phyloP scores from a whole-genome alignment of 2,329 filamentous ascomycete genomes.

The Colletotrichum theobromicola region DNA sequence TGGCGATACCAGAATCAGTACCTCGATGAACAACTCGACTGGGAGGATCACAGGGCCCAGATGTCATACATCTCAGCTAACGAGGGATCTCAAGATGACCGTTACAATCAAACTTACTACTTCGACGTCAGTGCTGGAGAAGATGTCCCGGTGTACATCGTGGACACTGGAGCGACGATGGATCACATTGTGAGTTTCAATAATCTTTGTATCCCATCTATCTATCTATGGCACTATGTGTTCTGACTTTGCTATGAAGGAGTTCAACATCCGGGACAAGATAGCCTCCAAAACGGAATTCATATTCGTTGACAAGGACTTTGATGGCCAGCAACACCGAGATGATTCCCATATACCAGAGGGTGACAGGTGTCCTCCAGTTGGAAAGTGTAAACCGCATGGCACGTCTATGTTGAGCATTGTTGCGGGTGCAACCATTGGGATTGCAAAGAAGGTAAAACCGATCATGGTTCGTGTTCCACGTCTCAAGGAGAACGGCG shows the following conservation, averaged over 20 bases:
- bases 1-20: neutral
- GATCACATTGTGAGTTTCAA: neutral
- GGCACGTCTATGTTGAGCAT: neutral
- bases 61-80: neutral
- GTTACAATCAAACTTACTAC: neutral
- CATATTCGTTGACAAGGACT: neutral
- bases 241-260: neutral
- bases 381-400: neutral
- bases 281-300: neutral
- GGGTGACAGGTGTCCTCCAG: neutral
- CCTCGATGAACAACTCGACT: neutral
- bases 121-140: neutral
- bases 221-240: neutral
- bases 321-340: neutral
- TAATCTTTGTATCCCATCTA: neutral
- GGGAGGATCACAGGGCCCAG: neutral
- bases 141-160: neutral
- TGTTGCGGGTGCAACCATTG: neutral
- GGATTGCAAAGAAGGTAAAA: neutral
- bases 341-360: neutral
- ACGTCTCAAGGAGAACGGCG: accelerated
- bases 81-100: neutral
- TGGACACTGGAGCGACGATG: neutral
- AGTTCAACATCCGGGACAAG: neutral
- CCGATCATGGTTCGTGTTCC: neutral